Evolutionary conservation across 495 filamentous ascomycete species (phyloP), one percentile per base, ranked within the genome.

Genomic region (Hamigera avellanea): DNA sequence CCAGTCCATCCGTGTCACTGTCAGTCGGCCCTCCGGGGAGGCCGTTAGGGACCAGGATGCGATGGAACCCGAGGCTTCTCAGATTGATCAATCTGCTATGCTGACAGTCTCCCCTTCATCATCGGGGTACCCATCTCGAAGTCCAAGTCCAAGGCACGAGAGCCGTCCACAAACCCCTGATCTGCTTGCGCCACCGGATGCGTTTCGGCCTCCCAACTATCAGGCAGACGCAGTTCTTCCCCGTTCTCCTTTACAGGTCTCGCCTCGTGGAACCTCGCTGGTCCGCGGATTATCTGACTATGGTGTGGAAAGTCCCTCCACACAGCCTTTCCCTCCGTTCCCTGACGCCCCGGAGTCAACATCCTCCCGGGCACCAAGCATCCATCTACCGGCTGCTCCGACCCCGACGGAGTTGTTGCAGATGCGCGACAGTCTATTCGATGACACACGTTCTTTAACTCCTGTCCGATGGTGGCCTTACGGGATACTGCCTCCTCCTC

Each of bases 391-490:
- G 6, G 59, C 70, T 16, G 54, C 67, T 13, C 62, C 64, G 19
- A 61, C 69, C 14, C 76, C 72, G 13, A 64, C 67, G n/a, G 64
- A 72, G 34, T 59, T 29, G 30, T 44, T 51, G 19, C 54, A 58
- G 8, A 33, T 62, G 18, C 48, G 53, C 39, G 63, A 65, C 13
- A 32, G 33, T 18, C 15, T 46, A 18, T 49, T 47, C 34, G 48
- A 46, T 13, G 34, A 50, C 18, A 36, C 32, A 32, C 43, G 23
- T 13, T 21, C 37, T 21, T 18, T 17, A 19, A 18, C 45, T 13
- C 40, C 42, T 1, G 54, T 73, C 26, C 61, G 50, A 12, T 84
- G 81, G 78, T 93, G 85, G 85, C 83, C 82, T 8, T 81, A 83
- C 51, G 62, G 54, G 14, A 19, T 80, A n/a, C 58, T 89, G 1